phyloP scores from a whole-genome alignment of 2,329 filamentous ascomycete genomes.

The Exserohilum rostratum region DNA sequence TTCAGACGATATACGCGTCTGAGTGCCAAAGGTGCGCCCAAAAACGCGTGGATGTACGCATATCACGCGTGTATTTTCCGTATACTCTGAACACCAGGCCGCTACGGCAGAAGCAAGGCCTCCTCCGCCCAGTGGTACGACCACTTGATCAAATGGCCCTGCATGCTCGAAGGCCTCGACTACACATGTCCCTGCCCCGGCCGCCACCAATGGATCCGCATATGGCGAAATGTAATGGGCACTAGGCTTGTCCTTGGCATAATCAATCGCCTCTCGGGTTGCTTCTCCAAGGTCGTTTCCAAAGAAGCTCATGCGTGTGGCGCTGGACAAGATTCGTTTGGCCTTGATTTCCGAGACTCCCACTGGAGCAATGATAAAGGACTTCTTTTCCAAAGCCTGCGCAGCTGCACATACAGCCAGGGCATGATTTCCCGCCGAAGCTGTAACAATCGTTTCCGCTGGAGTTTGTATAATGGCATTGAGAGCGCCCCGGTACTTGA shows the following conservation, averaged over 20 bases:
- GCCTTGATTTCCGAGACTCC: not conserved
- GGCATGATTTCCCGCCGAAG: not conserved
- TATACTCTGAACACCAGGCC: not conserved
- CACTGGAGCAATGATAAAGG: not conserved
- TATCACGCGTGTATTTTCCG: not conserved
- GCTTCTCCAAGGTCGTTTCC: not conserved
- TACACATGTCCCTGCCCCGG: not conserved
- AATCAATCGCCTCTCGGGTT: not conserved
- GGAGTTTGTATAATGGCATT: not conserved
- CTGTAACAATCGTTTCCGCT: not conserved
- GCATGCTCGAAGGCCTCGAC: not conserved
- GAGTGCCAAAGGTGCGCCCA: not conserved
- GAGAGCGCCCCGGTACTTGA: not conserved
- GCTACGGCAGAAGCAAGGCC: not conserved
- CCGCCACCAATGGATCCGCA: not conserved
- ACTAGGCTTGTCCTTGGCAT: not conserved
- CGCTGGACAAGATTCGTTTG: not conserved
- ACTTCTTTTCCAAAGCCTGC: not conserved
- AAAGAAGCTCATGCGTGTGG: not conserved
- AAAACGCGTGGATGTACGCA: not conserved
- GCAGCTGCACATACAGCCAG: not conserved
- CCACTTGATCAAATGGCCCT: not conserved
- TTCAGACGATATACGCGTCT: not conserved
- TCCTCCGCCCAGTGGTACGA: not conserved
- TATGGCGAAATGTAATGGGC: not conserved